A percentile compares a stretch with the other conserved stretches of the same genome.
phyloP scores from a whole-genome alignment of 106 monocot genomes.

The Amphibolis antarctica region DNA sequence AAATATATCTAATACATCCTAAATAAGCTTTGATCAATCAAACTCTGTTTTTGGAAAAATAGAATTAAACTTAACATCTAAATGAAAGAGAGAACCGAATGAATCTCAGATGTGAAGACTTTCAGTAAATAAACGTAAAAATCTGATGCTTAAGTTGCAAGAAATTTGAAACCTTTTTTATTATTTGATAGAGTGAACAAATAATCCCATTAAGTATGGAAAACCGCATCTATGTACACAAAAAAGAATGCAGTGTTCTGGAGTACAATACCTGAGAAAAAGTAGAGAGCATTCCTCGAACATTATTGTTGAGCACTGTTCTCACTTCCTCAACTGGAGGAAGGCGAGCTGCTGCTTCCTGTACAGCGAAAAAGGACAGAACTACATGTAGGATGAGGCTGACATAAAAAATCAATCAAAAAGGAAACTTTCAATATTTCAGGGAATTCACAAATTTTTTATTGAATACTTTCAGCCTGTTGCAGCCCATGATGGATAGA shows the following conservation, averaged over 20 bases:
- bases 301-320: conserved; percentile 40
- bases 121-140: no score
- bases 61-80: no score
- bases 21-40: no score
- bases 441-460: neutral
- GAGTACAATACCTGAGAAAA: conserved; percentile 39
- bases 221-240: neutral
- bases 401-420: neutral
- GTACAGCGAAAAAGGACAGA: neutral
- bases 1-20: no score
- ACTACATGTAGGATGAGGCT: neutral
- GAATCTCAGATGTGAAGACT: no score
- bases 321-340: conserved; percentile 55
- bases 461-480: neutral
- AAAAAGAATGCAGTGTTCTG: neutral
- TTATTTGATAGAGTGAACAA: no score
- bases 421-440: neutral
- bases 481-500: neutral
- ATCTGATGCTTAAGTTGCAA: no score
- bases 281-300: conserved; percentile 60
- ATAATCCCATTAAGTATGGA: neutral
- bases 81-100: no score
- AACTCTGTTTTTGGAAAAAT: no score
- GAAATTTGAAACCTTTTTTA: no score
- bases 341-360: conserved; percentile 57